phyloP scores from a whole-genome alignment of 352 stramenopile species.

The Phytophthora multivora region DNA sequence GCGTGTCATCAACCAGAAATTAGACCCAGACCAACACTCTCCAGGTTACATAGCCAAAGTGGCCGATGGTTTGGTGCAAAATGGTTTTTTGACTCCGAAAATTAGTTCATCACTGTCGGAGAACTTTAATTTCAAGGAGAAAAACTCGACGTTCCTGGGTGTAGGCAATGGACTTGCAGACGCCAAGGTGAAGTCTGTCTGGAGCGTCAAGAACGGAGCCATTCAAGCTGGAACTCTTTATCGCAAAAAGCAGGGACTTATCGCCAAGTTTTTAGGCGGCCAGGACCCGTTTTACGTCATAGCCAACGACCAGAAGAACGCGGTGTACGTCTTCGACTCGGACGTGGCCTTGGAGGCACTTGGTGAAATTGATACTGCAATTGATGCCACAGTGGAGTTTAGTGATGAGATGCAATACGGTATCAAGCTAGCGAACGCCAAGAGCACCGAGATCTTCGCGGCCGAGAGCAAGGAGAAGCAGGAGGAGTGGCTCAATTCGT shows the following conservation, averaged over 20 bases:
- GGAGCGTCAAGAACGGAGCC: conserved; percentile 37
- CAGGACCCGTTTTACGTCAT: conserved; percentile 34
- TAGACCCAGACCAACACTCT: conserved; percentile 11
- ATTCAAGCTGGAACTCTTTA: conserved; percentile 39
- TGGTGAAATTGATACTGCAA: conserved; percentile 19
- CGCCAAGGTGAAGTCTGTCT: conserved; percentile 24
- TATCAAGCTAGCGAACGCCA: conserved; percentile 41
- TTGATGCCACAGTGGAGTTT: conserved; percentile 28
- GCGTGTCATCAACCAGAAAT: conserved; percentile 25
- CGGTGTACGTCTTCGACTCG: conserved; percentile 39
- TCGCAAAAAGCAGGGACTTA: conserved; percentile 31
- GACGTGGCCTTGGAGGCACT: conserved; percentile 25
- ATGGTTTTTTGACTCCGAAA: conserved; percentile 34
- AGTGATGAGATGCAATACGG: conserved; percentile 6
- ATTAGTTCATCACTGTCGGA: conserved; percentile 21
- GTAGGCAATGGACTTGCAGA: conserved; percentile 21
- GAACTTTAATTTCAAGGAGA: conserved; percentile 26
- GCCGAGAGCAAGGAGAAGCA: conserved; percentile 48
- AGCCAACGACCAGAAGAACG: conserved; percentile 29
- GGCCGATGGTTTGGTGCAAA: conserved; percentile 39
- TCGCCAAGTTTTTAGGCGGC: conserved; percentile 26
- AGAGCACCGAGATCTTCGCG: conserved; percentile 38
- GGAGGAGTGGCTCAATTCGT: conserved; percentile 56
- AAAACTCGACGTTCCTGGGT: conserved; percentile 26
- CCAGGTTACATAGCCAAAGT: conserved; percentile 19